These are phyloP conservation scores for Zalaria sp. DNA, from an alignment of 2,329 filamentous ascomycete genomes.

Conservation along the genomic window DNA sequence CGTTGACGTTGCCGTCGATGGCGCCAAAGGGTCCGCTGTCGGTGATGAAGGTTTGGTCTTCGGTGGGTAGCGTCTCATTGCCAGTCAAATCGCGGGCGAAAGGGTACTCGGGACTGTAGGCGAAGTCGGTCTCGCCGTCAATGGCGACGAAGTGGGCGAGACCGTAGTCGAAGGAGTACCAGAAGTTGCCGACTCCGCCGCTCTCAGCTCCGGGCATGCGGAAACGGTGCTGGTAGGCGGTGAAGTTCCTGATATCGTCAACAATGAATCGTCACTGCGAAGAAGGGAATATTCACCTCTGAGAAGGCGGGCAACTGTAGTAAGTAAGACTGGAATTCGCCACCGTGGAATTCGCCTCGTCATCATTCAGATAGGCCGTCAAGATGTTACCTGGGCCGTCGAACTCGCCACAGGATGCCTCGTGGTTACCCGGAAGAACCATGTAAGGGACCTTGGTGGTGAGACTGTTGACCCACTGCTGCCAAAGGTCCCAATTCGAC, in stretches of 20 bases:
- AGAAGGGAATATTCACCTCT: constrained; percentile 19
- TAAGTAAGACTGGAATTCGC: constrained; percentile 27
- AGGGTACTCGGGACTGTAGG: constrained; percentile 31
- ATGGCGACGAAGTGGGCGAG: constrained; percentile 37
- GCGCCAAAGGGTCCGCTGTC: constrained; percentile 36
- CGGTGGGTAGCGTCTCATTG: constrained; percentile 25
- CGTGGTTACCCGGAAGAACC: constrained; percentile 38
- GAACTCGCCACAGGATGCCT: constrained; percentile 34
- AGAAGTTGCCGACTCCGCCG: constrained; percentile 37
- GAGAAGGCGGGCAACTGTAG: constrained; percentile 38
- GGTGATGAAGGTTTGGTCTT: constrained; percentile 31
- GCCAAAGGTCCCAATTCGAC: constrained; percentile 38
- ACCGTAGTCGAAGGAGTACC: constrained; percentile 42
- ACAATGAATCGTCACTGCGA: background rate
- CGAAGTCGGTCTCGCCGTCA: constrained; percentile 36
- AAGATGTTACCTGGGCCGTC: constrained; percentile 30
- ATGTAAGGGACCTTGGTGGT: constrained; percentile 34
- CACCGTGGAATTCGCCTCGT: constrained; percentile 25
- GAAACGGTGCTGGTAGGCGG: constrained; percentile 38
- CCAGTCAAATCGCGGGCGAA: constrained; percentile 29
- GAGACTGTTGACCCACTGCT: constrained; percentile 32
- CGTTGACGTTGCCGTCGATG: constrained; percentile 23
- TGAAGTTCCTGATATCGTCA: constrained; percentile 28
- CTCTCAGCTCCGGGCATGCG: constrained; percentile 35
- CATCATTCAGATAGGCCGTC: constrained; percentile 33